Percentiles rank a stretch among this genome's conserved stretches.
phyloP scores from a whole-genome alignment of 2,329 filamentous ascomycete species.

The Exophiala calicioides region DNA sequence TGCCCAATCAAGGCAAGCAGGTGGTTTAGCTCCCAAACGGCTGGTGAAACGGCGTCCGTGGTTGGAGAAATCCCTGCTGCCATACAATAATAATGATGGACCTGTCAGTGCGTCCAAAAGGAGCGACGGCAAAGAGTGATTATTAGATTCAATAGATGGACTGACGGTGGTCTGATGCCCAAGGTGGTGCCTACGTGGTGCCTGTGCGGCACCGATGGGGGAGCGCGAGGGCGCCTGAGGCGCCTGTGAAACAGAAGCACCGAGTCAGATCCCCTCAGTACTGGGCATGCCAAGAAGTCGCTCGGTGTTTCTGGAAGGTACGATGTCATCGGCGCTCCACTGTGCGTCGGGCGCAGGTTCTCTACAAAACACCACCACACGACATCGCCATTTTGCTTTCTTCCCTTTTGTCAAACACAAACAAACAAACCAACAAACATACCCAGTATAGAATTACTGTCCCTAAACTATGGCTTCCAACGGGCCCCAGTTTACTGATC shows the following conservation, averaged over 20 bases:
- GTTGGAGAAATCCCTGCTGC: too few species aligned
- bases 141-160: neutral
- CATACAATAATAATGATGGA: neutral
- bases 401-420: conserved; percentile 2
- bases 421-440: conserved; percentile 8
- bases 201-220: too few species aligned
- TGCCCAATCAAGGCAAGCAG: too few species aligned
- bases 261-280: too few species aligned
- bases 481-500: conserved; percentile 77
- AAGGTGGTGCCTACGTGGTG: too few species aligned
- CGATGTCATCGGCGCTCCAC: conserved; percentile 15
- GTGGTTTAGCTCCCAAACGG: too few species aligned
- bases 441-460: conserved; percentile 1
- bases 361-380: conserved; percentile 7
- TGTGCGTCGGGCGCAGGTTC: conserved; percentile 6
- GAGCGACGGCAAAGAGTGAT: neutral
- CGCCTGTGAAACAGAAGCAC: neutral
- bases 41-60: too few species aligned
- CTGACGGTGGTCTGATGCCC: neutral
- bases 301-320: conserved; percentile 25
- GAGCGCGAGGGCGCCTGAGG: too few species aligned
- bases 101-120: neutral
- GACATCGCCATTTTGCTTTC: conserved; percentile 1
- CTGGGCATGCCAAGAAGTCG: conserved; percentile 12
- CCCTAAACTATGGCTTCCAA: conserved; percentile 45